A percentile compares a stretch with the other conserved stretches of the same genome.
Conservation (phyloP, 495 filamentous ascomycete species). For the Lentithecium fluviatile region DNA sequence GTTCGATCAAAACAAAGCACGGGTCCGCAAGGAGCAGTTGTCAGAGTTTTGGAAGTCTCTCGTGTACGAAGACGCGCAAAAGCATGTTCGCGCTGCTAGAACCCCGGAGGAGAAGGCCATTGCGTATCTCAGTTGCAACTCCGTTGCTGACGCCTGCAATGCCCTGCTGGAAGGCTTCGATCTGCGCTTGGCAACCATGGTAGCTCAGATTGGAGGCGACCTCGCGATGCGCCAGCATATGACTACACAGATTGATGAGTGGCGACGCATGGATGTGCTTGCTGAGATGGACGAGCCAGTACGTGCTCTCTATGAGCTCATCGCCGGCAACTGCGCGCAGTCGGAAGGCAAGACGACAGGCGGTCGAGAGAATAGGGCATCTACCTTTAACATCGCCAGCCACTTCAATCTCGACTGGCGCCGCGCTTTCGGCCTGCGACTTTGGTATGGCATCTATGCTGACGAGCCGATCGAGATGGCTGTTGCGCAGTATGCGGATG, state of each 20-base stretch:
- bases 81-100: constrained; percentile 51
- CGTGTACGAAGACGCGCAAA: constrained; percentile 56
- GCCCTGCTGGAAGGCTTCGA: constrained; percentile 69
- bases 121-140: constrained; percentile 71
- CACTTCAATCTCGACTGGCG: constrained; percentile 87
- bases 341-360: constrained; percentile 72
- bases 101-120: constrained; percentile 80
- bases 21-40: constrained; percentile 54
- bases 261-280: constrained; percentile 74
- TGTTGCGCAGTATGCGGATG: constrained; percentile 64
- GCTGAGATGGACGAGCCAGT: constrained; percentile 85
- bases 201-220: constrained; percentile 76
- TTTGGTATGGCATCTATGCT: constrained; percentile 76
- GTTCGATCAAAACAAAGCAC: constrained; percentile 48
- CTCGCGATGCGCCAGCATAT: constrained; percentile 65
- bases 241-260: constrained; percentile 72
- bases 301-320: constrained; percentile 82
- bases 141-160: constrained; percentile 76
- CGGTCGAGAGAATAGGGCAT: constrained; percentile 69
- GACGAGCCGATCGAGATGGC: constrained; percentile 68
- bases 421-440: constrained; percentile 83
- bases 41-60: constrained; percentile 61
- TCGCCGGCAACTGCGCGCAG: constrained; percentile 78
- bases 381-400: constrained; percentile 72
- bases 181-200: constrained; percentile 76